Conservation (phyloP, 2,329 filamentous ascomycete genomes). For the Phialemoniopsis sp. region DNA sequence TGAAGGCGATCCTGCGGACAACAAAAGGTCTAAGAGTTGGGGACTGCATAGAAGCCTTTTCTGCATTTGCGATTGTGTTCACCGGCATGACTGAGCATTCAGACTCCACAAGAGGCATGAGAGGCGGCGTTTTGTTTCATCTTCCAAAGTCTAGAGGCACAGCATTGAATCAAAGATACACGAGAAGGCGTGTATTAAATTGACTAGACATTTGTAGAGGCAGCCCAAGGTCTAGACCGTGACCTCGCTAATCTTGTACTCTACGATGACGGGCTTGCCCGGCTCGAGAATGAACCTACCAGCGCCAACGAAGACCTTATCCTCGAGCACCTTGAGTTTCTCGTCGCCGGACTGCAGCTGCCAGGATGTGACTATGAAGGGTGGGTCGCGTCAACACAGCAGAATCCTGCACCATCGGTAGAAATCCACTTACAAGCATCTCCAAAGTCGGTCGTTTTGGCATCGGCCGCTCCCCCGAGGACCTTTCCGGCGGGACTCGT, state of each 20-base stretch:
- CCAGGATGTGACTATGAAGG: conserved; percentile 24
- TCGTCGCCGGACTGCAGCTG: conserved; percentile 29
- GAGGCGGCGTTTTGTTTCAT: too few species aligned
- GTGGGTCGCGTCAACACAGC: neutral
- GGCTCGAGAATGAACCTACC: conserved; percentile 35
- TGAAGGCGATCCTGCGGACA: too few species aligned
- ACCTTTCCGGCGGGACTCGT: conserved; percentile 22
- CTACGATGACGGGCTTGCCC: conserved; percentile 30
- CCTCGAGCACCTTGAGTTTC: conserved; percentile 26
- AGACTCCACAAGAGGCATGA: too few species aligned
- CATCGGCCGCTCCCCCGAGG: conserved; percentile 24
- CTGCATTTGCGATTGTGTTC: too few species aligned
- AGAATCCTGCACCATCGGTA: too few species aligned
- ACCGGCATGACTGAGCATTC: too few species aligned
- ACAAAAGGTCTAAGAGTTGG: too few species aligned
- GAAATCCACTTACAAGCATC: conserved; percentile 31
- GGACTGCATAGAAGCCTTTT: too few species aligned
- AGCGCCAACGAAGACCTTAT: conserved; percentile 33
- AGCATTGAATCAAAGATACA: too few species aligned
- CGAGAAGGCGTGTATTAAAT: too few species aligned
- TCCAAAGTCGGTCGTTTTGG: conserved; percentile 32
- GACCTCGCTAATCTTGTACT: conserved; percentile 41
- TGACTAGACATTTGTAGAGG: too few species aligned
- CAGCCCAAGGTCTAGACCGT: conserved; percentile 4
- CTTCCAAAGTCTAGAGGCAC: neutral